phyloP scores from a whole-genome alignment of 2,329 filamentous ascomycete species.

The Pseudopithomyces chartarum region DNA sequence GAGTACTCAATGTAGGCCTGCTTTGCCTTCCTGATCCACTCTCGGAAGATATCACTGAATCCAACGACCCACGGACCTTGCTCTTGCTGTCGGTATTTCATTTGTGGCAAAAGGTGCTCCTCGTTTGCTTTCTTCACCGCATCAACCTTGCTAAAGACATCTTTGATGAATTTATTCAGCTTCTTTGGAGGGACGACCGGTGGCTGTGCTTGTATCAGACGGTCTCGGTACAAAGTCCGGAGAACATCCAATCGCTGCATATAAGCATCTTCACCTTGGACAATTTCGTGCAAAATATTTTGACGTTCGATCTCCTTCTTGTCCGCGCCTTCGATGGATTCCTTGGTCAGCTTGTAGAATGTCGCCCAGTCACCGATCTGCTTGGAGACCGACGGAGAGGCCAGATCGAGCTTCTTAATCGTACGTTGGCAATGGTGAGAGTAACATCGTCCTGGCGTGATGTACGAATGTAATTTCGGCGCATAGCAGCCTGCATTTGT shows the following conservation, averaged over 20 bases:
- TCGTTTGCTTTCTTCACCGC: constrained; percentile 89
- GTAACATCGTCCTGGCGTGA: constrained; percentile 79
- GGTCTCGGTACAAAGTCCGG: constrained; percentile 82
- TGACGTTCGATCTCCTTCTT: constrained; percentile 93
- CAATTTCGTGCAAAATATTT: constrained; percentile 93
- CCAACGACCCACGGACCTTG: constrained; percentile 93
- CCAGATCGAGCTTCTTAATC: constrained; percentile 89
- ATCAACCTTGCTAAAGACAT: constrained; percentile 91
- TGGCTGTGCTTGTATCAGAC: constrained; percentile 72
- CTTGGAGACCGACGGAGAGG: constrained; percentile 67
- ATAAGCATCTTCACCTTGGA: constrained; percentile 89
- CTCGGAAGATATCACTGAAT: constrained; percentile 95
- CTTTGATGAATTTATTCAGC: constrained; percentile 76
- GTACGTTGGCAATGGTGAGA: constrained; percentile 93
- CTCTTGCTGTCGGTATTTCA: constrained; percentile 96
- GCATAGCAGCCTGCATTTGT: constrained; percentile 92
- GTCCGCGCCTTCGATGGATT: constrained; percentile 70
- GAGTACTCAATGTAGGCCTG: constrained; percentile 91
- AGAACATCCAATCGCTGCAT: constrained; percentile 90
- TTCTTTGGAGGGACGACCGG: constrained; percentile 80
- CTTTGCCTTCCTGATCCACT: constrained; percentile 96
- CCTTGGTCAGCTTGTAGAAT: constrained; percentile 83
- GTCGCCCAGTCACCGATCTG: constrained; percentile 85
- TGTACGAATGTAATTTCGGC: constrained; percentile 74
- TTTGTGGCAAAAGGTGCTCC: constrained; percentile 85